Evolutionary conservation across 805 yeast species (phyloP), one percentile per base, ranked within the genome.

Genomic region (Wickerhamomyces chambardii): DNA sequence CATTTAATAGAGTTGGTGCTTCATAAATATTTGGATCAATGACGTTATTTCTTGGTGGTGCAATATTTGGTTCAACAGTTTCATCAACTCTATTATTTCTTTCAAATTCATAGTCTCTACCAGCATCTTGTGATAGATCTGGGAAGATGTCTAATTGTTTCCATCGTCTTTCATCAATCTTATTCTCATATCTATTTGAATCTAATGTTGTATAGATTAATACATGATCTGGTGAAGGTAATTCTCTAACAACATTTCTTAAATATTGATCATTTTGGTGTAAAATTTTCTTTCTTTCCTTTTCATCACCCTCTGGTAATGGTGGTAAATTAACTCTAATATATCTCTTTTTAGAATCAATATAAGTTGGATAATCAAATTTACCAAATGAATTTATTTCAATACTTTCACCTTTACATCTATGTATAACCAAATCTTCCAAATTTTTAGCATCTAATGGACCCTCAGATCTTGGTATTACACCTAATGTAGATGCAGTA

Each of bases 141-240:
- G 75, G 65, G 48, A 82, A 81, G 2, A 78, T 64, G 36, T 61
- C 64, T 34, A 48, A 51, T 34, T 41, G 57, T 37, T 25, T 64
- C 61, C 55, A 57, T 33, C 48, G 49, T 34, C 32, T 52, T 42
- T 38, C 68, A 35, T 42, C 42, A 29, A 30, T 38, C 28, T 21
- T 41, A 32, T 52, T 53, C n/a, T 50, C 46, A 3, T 45, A 42
- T 3, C 37, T 38, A 2, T 45, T 28, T 4, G 61, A 53, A 4
- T 50, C 45, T 10, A 54, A 31, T 0, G 79, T 64, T 0, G 87
- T 74, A 38, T 76, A 62, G 2, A 85, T 53, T 2, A 87, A 58
- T 2, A 86, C 63, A 36, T 68, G 70, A 40, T 73, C 71, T 0
- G 95, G 95, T 0, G 89, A 67, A 1, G 96, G 95, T 11, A 83